Evolutionary conservation across 2,329 filamentous ascomycete genomes (phyloP), one percentile per base, ranked within the genome.

Genomic region (Lasiodiplodia citricola): DNA sequence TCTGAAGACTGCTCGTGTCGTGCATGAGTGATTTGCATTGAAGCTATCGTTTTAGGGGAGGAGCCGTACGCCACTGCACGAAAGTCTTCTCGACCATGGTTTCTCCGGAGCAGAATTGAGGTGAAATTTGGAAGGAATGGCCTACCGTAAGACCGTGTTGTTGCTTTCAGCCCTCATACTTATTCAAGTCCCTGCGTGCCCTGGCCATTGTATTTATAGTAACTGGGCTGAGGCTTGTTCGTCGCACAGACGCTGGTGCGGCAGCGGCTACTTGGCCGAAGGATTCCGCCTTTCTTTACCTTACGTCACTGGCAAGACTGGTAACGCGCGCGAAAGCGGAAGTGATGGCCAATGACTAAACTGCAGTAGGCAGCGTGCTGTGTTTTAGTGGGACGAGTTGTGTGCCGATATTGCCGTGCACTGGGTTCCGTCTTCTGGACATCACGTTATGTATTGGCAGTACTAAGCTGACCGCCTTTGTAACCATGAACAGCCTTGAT

Each of bases 1-100:
- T n/a, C 60, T 51, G 60, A 64, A 64, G 18, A 64, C 60, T 64
- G 47, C 38, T 10, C 23, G 5, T 5, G 25, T 7, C 31, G 11
- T n/a, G n/a, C n/a, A 16, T 16, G 44, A 18, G 18, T 8, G 16
- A 31, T 25, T 18, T 10, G 2, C 8, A 28, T 47, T 11, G 7
- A 47, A 11, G n/a, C 18, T 6, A 10, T 10, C 2, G 18, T 21
- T 47, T 11, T 1, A 10, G n/a, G n/a, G n/a, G 16, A 21, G 13
- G 44, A 3, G n/a, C 7, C 60, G 10, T 44, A 64, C 60, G 47
- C 25, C 31, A 13, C 47, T 64, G 60, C n/a, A 31, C 38, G 16
- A 64, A 64, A 3, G 60, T 52, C n/a, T 52, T 64, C 25, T 52
- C 60, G 38, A 21, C 47, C 38, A 31, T 44, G 16, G n/a, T 8